A percentile compares a stretch with the other conserved stretches of the same genome.
phyloP scores from a whole-genome alignment of 441 rosid genomes.

The Aquilaria agallochum region DNA sequence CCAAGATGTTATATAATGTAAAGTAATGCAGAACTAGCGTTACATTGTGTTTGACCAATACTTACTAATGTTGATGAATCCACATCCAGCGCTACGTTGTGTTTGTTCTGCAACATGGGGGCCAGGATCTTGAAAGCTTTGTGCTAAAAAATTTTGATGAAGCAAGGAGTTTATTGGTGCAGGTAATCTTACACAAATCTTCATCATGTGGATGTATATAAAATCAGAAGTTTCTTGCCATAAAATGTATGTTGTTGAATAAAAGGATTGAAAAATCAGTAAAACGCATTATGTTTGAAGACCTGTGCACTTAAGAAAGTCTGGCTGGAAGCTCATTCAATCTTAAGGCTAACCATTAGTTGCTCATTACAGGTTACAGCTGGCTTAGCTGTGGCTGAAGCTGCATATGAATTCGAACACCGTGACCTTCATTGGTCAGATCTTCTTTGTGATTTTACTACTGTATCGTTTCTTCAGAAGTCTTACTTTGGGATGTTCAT shows the following conservation, averaged over 20 bases:
- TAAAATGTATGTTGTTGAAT: not conserved
- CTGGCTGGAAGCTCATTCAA: too few species aligned
- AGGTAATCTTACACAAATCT: conserved; percentile 35
- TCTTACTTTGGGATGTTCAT: conserved; percentile 11
- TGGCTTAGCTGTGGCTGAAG: conserved; percentile 93
- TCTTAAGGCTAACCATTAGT: not conserved
- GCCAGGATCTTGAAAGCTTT: conserved; percentile 93
- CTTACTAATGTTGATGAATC: conserved; percentile 16
- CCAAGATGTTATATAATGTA: too few species aligned
- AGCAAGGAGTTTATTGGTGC: conserved; percentile 75
- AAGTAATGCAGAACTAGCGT: conserved; percentile 2
- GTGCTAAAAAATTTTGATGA: conserved; percentile 77
- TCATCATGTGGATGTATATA: too few species aligned
- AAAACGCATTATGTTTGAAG: too few species aligned
- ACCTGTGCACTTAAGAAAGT: too few species aligned
- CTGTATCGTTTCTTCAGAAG: conserved; percentile 3
- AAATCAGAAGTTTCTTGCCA: not conserved
- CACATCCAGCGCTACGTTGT: conserved; percentile 72
- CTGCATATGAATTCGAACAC: conserved; percentile 92
- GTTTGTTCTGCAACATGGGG: conserved; percentile 92
- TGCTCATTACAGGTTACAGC: conserved; percentile 60
- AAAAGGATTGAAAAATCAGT: not conserved
- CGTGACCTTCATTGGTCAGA: conserved; percentile 88
- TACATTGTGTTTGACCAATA: not conserved
- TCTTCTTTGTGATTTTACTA: conserved; percentile 8